These are phyloP conservation scores for Komagataea norvegica DNA, from an alignment of 1,139 yeast species.

Conservation along the genomic window DNA sequence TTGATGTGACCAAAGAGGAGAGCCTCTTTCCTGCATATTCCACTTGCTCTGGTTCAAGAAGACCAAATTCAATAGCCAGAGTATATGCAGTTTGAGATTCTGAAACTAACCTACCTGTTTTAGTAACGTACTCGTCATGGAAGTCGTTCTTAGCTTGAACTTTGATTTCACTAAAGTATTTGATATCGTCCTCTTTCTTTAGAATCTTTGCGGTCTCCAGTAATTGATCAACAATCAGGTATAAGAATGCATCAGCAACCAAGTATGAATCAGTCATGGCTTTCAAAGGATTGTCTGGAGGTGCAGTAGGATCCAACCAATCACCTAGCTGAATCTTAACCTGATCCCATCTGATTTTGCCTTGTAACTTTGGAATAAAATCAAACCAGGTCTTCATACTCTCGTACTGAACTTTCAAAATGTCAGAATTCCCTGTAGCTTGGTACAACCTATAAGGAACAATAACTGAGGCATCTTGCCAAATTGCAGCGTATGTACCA, in stretches of 20 bases:
- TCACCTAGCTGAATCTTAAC: constrained; percentile 15
- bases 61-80: constrained; percentile 12
- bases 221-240: constrained; percentile 13
- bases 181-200: constrained; percentile 6
- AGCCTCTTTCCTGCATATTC: constrained; percentile 13
- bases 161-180: constrained; percentile 6
- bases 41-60: constrained; percentile 8
- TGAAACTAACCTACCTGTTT: constrained; percentile 10
- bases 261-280: constrained; percentile 16
- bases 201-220: constrained; percentile 9
- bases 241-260: constrained; percentile 18
- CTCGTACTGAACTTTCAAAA: constrained; percentile 14
- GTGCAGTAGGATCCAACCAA: constrained; percentile 20
- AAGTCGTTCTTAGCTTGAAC: constrained; percentile 12
- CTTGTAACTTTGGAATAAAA: constrained; percentile 10
- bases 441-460: constrained; percentile 17
- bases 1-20: constrained; percentile 7
- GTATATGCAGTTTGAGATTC: constrained; percentile 18
- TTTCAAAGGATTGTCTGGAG: constrained; percentile 15
- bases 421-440: constrained; percentile 11
- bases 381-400: constrained; percentile 12
- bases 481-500: constrained; percentile 15
- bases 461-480: constrained; percentile 20
- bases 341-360: constrained; percentile 14
- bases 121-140: constrained; percentile 11